Evolutionary conservation across 768 basidiomycete species (phyloP), one percentile per base, ranked within the genome.

Genomic region (Piloderma croceum): DNA sequence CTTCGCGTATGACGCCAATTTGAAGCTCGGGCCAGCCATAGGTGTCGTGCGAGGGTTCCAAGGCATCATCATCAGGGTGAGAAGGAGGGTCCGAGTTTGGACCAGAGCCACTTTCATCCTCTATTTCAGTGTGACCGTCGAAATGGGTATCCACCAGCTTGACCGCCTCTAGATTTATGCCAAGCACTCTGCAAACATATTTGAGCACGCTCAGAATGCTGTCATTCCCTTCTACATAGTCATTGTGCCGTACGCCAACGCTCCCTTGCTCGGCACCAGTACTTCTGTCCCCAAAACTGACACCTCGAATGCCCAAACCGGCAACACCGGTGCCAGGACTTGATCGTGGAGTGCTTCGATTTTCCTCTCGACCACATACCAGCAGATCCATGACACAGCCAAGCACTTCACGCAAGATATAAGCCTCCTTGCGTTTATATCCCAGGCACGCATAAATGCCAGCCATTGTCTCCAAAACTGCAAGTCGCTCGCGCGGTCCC

Each of bases 11-110:
- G n/a, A 93, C 79, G 18, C 90, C 91, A 13, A 97, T 77, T 65
- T 96, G 94, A 29, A 99, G 67, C 58, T 92, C 90, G 3, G 92
- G 84, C 94, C 94, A 98, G 4, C 96, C 96, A 56, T 81, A 88
- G 4, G 74, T 61, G 46, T 80, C 77, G 19, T 61, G 66, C 22
- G 64, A 57, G 15, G 64, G 61, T 24, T 66, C 64, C 7, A 65
- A 44, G 1, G 64, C 61, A 39, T 74, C 72, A 34, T 71, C 68
- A 41, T 71, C 72, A 15, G 40, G 45, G 19, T 43, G 33, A 15
- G 42, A 24, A 2, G 45, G 31, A 36, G 48, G 17, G 17, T 41
- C 20, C 25, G 32, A 15, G 10, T 43, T 27, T 11, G 42, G 46
- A 25, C 33, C 32, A n/a, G 41, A 31, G 22, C 58, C 60, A 34